Conservation (phyloP, 352 stramenopile species). For the Pythium graminicola region DNA sequence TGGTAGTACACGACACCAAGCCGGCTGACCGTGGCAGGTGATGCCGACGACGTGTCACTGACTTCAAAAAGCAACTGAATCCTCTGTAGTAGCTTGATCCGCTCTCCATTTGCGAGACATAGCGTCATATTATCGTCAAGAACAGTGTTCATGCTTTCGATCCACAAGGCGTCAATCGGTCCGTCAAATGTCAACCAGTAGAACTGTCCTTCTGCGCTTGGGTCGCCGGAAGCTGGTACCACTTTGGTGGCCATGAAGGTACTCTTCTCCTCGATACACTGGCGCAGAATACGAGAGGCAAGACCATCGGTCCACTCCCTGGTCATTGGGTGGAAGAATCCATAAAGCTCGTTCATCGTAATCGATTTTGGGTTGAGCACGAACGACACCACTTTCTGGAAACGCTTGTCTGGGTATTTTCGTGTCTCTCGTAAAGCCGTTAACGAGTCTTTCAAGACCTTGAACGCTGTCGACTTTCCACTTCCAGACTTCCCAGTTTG, state of each 20-base stretch:
- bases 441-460: conserved; percentile 64
- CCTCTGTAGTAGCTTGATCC: conserved; percentile 79
- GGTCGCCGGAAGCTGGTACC: conserved; percentile 42
- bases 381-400: conserved; percentile 84
- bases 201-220: conserved; percentile 70
- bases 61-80: conserved; percentile 94
- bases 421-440: conserved; percentile 65
- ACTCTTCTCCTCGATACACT: conserved; percentile 73
- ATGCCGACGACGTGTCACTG: conserved; percentile 83
- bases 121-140: conserved; percentile 87
- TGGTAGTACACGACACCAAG: conserved; percentile 91
- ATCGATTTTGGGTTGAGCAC: conserved; percentile 95
- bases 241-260: conserved; percentile 28
- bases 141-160: conserved; percentile 91
- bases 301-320: conserved; percentile 93
- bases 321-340: conserved; percentile 91
- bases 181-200: conserved; percentile 92
- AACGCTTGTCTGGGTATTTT: conserved; percentile 77
- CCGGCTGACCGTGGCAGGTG: conserved; percentile 86
- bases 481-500: conserved; percentile 87
- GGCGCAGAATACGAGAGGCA: conserved; percentile 89
- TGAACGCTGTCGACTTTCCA: conserved; percentile 86
- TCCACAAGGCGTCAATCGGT: conserved; percentile 89
- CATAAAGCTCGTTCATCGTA: conserved; percentile 91
- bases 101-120: conserved; percentile 81